Evolutionary conservation across 129 eudicot species (phyloP).

Genomic region (Tagetes patula): DNA sequence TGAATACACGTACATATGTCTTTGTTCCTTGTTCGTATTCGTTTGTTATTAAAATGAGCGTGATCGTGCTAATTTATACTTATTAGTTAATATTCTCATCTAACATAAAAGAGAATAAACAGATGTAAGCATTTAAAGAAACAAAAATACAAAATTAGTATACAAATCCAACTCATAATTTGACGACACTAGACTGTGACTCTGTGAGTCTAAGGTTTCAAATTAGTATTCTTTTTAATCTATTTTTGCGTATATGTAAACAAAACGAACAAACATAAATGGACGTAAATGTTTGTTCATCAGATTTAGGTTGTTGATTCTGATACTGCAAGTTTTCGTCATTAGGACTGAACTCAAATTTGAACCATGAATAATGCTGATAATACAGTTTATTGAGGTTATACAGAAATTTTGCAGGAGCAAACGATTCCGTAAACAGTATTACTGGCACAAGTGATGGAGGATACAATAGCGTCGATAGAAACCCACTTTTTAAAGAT

Average conservation of each 20-base stretch:
- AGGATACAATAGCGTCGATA: not conserved
- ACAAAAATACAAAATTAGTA: not conserved
- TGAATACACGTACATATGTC: too few species aligned
- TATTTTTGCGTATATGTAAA: not conserved
- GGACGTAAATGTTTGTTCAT: too few species aligned
- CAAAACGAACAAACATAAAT: not conserved
- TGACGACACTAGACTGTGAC: not conserved
- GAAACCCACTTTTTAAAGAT: conserved; percentile 22
- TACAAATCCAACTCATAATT: not conserved
- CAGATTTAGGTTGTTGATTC: conserved; percentile 5
- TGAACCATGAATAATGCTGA: not conserved
- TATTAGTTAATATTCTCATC: not conserved
- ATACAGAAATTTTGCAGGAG: conserved; percentile 36
- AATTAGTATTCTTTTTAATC: not conserved
- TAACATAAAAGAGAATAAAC: not conserved
- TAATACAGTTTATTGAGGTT: conserved; percentile 12
- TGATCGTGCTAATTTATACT: not conserved
- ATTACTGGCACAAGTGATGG: conserved; percentile 5
- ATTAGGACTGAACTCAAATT: too few species aligned
- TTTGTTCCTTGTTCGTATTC: not conserved
- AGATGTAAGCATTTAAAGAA: too few species aligned
- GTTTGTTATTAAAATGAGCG: not conserved
- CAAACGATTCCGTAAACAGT: conserved; percentile 36
- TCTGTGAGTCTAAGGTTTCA: not conserved
- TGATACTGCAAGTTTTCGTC: not conserved